A percentile compares a stretch with the other conserved stretches of the same genome.
These are phyloP conservation scores for Anethum foeniculum DNA, from an alignment of 140 eudicot genomes.

Conservation along the genomic window DNA sequence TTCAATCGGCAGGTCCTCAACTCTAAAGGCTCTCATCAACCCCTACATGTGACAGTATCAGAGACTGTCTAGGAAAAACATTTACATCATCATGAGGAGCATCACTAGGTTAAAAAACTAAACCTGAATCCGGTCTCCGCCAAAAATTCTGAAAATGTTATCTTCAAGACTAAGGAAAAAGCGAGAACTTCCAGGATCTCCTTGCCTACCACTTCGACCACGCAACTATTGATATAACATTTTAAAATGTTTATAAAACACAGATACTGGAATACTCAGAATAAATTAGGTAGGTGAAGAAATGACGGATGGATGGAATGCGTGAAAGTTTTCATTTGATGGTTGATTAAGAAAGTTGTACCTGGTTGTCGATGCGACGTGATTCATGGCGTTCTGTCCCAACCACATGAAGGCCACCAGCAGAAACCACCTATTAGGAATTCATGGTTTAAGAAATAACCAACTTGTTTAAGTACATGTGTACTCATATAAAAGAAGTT, in stretches of 20 bases:
- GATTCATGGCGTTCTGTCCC: slow-evolving; percentile 99
- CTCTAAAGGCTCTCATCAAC: slow-evolving; percentile 97
- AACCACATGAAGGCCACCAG: slow-evolving; percentile 98
- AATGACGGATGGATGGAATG: neutral
- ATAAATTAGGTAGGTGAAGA: neutral
- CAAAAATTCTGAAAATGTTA: slow-evolving; percentile 92
- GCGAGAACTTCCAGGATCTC: slow-evolving; percentile 99
- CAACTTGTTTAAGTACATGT: neutral
- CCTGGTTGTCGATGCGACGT: slow-evolving; percentile 99
- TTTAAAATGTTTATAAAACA: neutral
- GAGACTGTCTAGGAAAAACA: slow-evolving; percentile 1
- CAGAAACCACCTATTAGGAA: slow-evolving; percentile 62
- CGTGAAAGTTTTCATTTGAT: neutral
- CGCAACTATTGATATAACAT: slow-evolving; percentile 54
- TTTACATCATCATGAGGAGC: neutral
- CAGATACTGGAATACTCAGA: neutral
- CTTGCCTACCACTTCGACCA: slow-evolving; percentile 99
- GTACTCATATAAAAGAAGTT: neutral
- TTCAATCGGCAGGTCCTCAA: slow-evolving; percentile 97
- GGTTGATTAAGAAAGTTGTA: slow-evolving; percentile 14
- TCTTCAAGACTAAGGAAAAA: slow-evolving; percentile 99
- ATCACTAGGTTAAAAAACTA: slow-evolving; percentile 6
- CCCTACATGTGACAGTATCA: slow-evolving; percentile 46
- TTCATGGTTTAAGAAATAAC: neutral
- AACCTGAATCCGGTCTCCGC: slow-evolving; percentile 99